A percentile compares a stretch with the other conserved stretches of the same genome.
phyloP scores from a whole-genome alignment of 805 yeast genomes.

The Wickerhamomyces queroliae region DNA sequence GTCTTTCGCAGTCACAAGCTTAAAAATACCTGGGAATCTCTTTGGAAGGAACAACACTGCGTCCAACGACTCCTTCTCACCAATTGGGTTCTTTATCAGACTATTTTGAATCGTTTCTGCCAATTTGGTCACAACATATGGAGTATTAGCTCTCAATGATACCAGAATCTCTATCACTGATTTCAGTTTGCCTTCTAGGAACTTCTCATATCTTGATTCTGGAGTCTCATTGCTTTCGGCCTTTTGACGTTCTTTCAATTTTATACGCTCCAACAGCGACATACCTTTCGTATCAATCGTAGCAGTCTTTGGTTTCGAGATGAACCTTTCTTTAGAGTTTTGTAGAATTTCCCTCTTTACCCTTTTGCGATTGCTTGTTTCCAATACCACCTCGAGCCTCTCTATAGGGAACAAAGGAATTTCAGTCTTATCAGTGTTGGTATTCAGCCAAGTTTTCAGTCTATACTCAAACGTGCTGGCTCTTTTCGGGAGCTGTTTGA shows the following conservation, averaged over 20 bases:
- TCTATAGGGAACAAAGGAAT: constrained; percentile 9
- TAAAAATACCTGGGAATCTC: constrained; percentile 17
- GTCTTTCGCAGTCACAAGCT: constrained; percentile 8
- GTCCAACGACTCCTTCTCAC: constrained; percentile 17
- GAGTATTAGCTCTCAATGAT: constrained; percentile 15
- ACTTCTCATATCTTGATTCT: constrained; percentile 17
- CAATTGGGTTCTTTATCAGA: constrained; percentile 8
- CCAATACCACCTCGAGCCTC: not conserved
- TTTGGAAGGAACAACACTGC: constrained; percentile 9
- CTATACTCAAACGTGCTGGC: constrained; percentile 6
- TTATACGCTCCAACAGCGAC: constrained; percentile 34
- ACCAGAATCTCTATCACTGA: constrained; percentile 26
- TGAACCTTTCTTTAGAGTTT: constrained; percentile 24
- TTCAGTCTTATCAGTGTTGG: constrained; percentile 5
- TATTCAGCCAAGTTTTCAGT: constrained; percentile 12
- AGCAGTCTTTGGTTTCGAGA: constrained; percentile 1
- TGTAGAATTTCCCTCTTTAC: constrained; percentile 13
- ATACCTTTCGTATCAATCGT: constrained; percentile 8
- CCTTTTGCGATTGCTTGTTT: constrained; percentile 9
- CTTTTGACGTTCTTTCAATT: constrained; percentile 27
- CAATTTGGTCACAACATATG: constrained; percentile 15
- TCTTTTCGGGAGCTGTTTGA: constrained; percentile 7
- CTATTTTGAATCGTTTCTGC: constrained; percentile 15
- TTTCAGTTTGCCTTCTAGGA: constrained; percentile 23
- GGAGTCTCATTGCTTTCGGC: constrained; percentile 13